A percentile compares a stretch with the other conserved stretches of the same genome.
Evolutionary conservation across 805 yeast species (phyloP).

Genomic region (Candida glaebosa): DNA sequence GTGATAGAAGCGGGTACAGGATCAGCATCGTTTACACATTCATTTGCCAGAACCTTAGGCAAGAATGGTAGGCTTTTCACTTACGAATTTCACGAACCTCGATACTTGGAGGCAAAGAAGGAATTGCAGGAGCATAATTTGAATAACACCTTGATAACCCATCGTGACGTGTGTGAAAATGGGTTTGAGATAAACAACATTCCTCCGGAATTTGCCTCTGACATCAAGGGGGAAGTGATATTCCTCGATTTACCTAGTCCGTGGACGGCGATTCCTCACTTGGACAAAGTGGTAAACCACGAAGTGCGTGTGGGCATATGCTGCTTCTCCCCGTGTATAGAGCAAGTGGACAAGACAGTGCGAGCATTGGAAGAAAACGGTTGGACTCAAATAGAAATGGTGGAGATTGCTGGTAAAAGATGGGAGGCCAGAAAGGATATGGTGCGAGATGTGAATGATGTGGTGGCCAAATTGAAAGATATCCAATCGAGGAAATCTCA

Average conservation of each 20-base stretch:
- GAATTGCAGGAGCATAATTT: conserved; percentile 79
- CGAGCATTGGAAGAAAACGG: conserved; percentile 70
- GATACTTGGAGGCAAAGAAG: conserved; percentile 71
- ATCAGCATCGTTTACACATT: conserved; percentile 92
- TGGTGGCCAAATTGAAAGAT: conserved; percentile 73
- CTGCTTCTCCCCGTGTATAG: conserved; percentile 97
- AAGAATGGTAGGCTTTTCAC: conserved; percentile 65
- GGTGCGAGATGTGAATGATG: conserved; percentile 76
- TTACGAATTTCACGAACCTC: conserved; percentile 85
- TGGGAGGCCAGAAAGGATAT: conserved; percentile 91
- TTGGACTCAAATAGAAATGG: conserved; percentile 88
- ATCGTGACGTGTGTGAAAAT: conserved; percentile 86
- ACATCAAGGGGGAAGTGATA: conserved; percentile 64
- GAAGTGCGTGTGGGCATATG: conserved; percentile 66
- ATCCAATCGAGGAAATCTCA: conserved; percentile 65
- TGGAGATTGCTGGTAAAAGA: conserved; percentile 77
- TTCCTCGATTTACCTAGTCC: conserved; percentile 95
- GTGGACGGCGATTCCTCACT: conserved; percentile 88
- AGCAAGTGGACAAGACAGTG: conserved; percentile 88
- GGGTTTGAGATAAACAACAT: conserved; percentile 62
- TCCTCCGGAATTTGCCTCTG: conserved; percentile 18
- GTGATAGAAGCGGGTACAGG: conserved; percentile 99
- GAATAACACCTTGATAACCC: conserved; percentile 64
- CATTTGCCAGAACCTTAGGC: conserved; percentile 78
- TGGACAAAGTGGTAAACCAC: conserved; percentile 54